Conservation (phyloP, 257 asterid genomes). For the Solanum chilense region DNA sequence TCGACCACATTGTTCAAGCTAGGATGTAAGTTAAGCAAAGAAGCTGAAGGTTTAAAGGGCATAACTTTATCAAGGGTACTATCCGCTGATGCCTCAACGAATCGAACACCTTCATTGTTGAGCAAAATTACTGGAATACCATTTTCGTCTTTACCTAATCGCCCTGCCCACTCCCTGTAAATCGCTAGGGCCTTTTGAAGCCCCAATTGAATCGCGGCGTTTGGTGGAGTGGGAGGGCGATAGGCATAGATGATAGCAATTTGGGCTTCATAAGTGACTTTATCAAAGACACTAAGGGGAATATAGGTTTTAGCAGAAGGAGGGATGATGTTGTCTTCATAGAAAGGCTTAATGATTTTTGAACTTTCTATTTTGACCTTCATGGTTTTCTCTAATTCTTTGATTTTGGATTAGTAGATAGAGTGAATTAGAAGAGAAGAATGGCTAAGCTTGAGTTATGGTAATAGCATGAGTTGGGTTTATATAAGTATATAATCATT, state of each 20-base stretch:
- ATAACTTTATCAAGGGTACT: conserved; percentile 30
- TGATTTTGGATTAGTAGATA: background rate
- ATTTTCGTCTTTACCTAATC: conserved; percentile 37
- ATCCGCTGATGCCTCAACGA: conserved; percentile 67
- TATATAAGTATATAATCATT: background rate
- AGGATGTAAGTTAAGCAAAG: conserved; percentile 59
- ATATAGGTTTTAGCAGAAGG: conserved; percentile 17
- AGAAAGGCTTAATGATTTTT: conserved; percentile 50
- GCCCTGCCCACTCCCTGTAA: conserved; percentile 75
- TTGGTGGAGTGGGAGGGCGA: conserved; percentile 65
- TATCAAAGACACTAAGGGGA: conserved; percentile 65
- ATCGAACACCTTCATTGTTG: conserved; percentile 62
- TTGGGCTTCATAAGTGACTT: conserved; percentile 53
- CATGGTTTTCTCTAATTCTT: conserved; percentile 11
- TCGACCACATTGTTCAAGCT: conserved; percentile 34
- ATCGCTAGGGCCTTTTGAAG: conserved; percentile 41
- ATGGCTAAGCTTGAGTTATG: conserved; percentile 3
- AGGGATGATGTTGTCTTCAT: conserved; percentile 28
- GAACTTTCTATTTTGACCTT: conserved; percentile 49
- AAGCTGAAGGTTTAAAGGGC: conserved; percentile 35
- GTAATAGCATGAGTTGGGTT: conserved; percentile 6
- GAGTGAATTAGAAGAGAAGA: background rate
- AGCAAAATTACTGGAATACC: conserved; percentile 37
- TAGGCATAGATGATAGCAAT: conserved; percentile 70
- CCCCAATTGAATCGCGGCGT: conserved; percentile 36